Evolutionary conservation across 495 filamentous ascomycete genomes (phyloP), one percentile per base, ranked within the genome.

Genomic region (Elaphomyces granulatus): DNA sequence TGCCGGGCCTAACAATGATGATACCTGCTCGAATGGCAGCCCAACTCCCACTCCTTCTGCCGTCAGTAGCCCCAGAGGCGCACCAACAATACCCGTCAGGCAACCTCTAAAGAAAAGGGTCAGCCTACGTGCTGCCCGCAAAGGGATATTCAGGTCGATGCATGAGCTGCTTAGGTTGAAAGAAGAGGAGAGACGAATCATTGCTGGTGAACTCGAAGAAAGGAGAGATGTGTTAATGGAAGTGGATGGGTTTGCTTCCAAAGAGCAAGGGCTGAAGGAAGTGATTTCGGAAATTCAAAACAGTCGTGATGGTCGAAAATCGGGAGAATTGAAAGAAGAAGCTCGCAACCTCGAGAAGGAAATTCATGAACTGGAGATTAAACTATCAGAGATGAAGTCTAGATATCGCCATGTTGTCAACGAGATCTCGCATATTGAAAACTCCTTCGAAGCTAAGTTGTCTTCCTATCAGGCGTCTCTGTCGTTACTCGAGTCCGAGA

Each of bases 121-220:
- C 8, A 68, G 75, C 0, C 64, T 93, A 16, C 65, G 67, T 21
- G 70, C 69, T 37, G 85, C 87, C 6, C 68, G 88, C 17, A 63
- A 74, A 2, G 81, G 79, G 1, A 76, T 96, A 8, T 65, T 79
- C 3, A 64, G 60, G 40, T 75, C 75, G 15, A 92, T 96, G 44
- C 67, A 70, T 23, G 74, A 81, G 41, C 59, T 94, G 20, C 71
- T 83, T 12, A 68, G 67, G 41, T 61, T 93, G 7, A 83, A 87
- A 42, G 68, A 68, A 33, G 75, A 85, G 35, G 83, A 94, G 58
- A 64, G 70, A 21, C 67, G 67, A 1, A 60, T 80, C 28, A 64
- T 92, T 1, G 59, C 62, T 2, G 48, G 54, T 2, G 75, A 83
- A 15, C 50, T 81, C 14, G 53, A 58, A 7, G 61, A 75, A 42